A percentile compares a stretch with the other conserved stretches of the same genome.
phyloP scores from a whole-genome alignment of 2,329 filamentous ascomycete genomes.

The Paecilomyces fulvus region DNA sequence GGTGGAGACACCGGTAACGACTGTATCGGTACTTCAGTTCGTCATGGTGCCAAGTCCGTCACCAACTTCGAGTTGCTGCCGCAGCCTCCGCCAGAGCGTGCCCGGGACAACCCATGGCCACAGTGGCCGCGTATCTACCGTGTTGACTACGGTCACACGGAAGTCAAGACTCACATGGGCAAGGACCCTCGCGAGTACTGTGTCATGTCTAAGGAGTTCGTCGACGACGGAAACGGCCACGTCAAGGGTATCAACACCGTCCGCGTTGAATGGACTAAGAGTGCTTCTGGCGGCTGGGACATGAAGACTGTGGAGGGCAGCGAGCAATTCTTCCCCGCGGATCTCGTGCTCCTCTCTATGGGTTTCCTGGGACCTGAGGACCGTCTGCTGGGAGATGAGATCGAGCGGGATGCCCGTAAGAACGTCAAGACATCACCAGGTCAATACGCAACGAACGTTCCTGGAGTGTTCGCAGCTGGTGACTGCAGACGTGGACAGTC shows the following conservation, averaged over 20 bases:
- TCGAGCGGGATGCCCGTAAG: conserved; percentile 87
- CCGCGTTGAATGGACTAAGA: conserved; percentile 93
- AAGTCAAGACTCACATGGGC: conserved; percentile 93
- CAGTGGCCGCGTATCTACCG: conserved; percentile 98
- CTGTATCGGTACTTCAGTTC: conserved; percentile 92
- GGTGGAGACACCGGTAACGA: conserved; percentile 97
- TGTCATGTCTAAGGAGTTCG: conserved; percentile 96
- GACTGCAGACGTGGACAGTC: conserved; percentile 93
- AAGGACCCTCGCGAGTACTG: conserved; percentile 95
- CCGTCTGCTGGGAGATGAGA: conserved; percentile 72
- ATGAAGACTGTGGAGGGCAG: conserved; percentile 96
- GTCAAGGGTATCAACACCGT: conserved; percentile 96
- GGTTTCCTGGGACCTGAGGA: conserved; percentile 93
- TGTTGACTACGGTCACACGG: conserved; percentile 94
- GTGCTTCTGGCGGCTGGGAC: conserved; percentile 82
- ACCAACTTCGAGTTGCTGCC: conserved; percentile 95
- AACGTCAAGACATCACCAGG: conserved; percentile 90
- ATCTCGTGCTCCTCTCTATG: conserved; percentile 91
- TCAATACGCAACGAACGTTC: conserved; percentile 79
- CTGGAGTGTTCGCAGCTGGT: conserved; percentile 86
- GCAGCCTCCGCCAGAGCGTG: conserved; percentile 83
- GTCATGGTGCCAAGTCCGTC: conserved; percentile 90
- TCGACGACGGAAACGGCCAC: conserved; percentile 75
- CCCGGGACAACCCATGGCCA: conserved; percentile 92
- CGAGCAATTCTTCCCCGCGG: conserved; percentile 92